Base-by-base conservation (phyloP, 768 basidiomycete genomes). In the Clathrus columnatus region DNA sequence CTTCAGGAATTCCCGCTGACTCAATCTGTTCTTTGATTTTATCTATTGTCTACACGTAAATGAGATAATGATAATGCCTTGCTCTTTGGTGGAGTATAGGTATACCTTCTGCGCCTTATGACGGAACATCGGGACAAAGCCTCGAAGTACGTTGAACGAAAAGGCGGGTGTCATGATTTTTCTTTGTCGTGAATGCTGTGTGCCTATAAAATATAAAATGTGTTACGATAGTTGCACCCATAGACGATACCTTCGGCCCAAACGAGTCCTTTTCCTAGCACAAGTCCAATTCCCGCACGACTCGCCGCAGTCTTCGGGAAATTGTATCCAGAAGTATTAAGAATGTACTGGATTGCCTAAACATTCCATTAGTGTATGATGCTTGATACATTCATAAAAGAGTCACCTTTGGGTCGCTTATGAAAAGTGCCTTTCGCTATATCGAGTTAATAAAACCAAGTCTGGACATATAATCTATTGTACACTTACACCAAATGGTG, bases 271-370 rank as follows among this genome's bases (percentile, higher is more conserved):
- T 59, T 41, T 7, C 67, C 67, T 4, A 60, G 58, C 24, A 67
- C 57, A 48, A 65, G 58, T 48, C 56, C 53, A 20, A 20, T 8
- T 10, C 17, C 14, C 8, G 28, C 49, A 14, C 49, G 24, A 10
- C 24, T 14, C 2, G 23, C 8, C 4, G 21, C 3, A 26, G 49
- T 24, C 63, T 81, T 80, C 28, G 71, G 69, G 63, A 77, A 80
- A 14, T 72, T 72, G 61, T 82, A 82, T 20, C 77, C 78, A n/a
- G 76, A 76, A 18, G 78, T 77, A 54, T 81, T 77, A 51, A 75
- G 73, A 28, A 81, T 77, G 60, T 81, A 76, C 60, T 80, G 77
- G 18, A 82, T 66, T 4, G 79, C 78, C 63, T 80, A 2, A 4
- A 11, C 14, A 2, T 14, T 36, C n/a, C n/a, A 36, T 36, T n/a